Evolutionary conservation across 2,329 filamentous ascomycete species (phyloP).

Genomic region (Zymoseptoria pseudotritici): DNA sequence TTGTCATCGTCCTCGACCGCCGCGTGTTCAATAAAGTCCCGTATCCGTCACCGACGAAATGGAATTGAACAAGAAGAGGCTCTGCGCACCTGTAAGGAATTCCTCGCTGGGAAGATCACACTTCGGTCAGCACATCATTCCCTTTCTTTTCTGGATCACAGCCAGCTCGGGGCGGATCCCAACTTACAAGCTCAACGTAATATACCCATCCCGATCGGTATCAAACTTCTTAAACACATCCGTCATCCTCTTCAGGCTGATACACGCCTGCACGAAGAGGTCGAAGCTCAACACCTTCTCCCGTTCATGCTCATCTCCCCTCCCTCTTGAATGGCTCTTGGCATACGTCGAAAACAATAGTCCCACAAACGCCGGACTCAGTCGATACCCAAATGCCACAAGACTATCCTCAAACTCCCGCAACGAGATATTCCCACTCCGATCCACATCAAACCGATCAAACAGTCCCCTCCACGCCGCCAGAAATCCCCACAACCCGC

Average conservation of each 20-base stretch:
- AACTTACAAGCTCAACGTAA: slow-evolving; percentile 46
- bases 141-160: too few relatives aligned
- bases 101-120: slow-evolving; percentile 34
- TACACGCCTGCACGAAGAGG: slow-evolving; percentile 94
- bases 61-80: slow-evolving; percentile 47
- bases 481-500: slow-evolving; percentile 91
- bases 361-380: slow-evolving; percentile 75
- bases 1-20: background rate
- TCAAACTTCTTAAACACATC: slow-evolving; percentile 99
- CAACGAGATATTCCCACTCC: slow-evolving; percentile 69
- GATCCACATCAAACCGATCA: slow-evolving; percentile 85
- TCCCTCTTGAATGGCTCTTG: slow-evolving; percentile 29
- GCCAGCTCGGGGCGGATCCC: background rate
- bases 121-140: background rate
- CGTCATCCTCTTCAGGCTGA: slow-evolving; percentile 95
- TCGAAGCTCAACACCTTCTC: slow-evolving; percentile 58
- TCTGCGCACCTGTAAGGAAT: slow-evolving; percentile 49
- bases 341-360: slow-evolving; percentile 86
- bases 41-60: slow-evolving; percentile 46
- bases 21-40: slow-evolving; percentile 39
- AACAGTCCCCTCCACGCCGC: slow-evolving; percentile 91
- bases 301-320: slow-evolving; percentile 31
- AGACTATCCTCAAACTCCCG: slow-evolving; percentile 85
- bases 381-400: slow-evolving; percentile 82
- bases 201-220: slow-evolving; percentile 81